Evolutionary conservation across 495 filamentous ascomycete species (phyloP).

Genomic region (Tuber umbilicatum): DNA sequence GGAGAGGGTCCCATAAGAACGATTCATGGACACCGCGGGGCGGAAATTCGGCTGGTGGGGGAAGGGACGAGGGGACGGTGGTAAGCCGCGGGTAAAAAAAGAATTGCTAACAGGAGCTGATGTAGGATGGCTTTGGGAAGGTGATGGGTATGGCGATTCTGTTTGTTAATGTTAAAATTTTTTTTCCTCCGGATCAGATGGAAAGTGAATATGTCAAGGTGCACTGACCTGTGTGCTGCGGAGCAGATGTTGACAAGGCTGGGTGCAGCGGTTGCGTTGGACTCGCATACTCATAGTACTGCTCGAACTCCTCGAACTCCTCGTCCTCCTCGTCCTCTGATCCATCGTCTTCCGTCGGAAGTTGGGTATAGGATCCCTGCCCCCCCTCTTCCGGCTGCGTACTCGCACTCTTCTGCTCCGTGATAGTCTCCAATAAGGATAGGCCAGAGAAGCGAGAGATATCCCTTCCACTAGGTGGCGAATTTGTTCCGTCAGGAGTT

Average conservation of each 20-base stretch:
- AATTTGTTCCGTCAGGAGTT: constrained; percentile 7
- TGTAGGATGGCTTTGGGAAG: constrained; percentile 23
- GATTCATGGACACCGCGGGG: constrained; percentile 38
- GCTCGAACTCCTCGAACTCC: constrained; percentile 23
- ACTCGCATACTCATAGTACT: constrained; percentile 40
- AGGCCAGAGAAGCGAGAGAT: constrained; percentile 32
- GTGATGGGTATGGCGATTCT: constrained; percentile 25
- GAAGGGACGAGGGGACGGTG: constrained; percentile 21
- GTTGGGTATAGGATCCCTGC: constrained; percentile 19
- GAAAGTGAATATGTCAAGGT: neutral
- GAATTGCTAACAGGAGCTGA: constrained; percentile 33
- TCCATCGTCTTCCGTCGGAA: constrained; percentile 29
- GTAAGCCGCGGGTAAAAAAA: constrained; percentile 34
- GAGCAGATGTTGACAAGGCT: constrained; percentile 31
- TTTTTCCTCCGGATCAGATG: constrained; percentile 1
- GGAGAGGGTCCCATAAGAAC: constrained; percentile 38
- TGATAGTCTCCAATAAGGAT: constrained; percentile 38
- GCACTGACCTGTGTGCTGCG: constrained; percentile 28
- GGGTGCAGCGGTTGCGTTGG: constrained; percentile 39
- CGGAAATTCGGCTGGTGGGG: constrained; percentile 36
- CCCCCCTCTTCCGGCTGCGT: constrained; percentile 14
- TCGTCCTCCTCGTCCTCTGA: constrained; percentile 21
- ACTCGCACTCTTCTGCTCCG: constrained; percentile 36
- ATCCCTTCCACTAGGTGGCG: constrained; percentile 22
- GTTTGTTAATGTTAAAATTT: constrained; percentile 2